phyloP scores from a whole-genome alignment of 331 rosid genomes.

The Rosa hybrid region DNA sequence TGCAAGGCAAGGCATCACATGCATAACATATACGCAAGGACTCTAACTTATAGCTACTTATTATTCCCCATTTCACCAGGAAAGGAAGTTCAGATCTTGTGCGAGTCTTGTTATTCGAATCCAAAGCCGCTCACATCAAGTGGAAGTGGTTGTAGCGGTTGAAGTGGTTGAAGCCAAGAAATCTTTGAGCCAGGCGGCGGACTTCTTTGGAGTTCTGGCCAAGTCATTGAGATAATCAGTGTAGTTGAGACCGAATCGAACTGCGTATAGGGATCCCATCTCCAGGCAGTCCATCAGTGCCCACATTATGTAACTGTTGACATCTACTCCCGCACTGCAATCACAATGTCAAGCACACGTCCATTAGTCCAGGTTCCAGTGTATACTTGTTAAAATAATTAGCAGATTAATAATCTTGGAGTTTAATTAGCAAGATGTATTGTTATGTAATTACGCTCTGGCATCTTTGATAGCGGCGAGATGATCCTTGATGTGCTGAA shows the following conservation, averaged over 20 bases:
- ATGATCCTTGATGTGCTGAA: conserved; percentile 11
- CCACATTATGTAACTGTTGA: conserved; percentile 14
- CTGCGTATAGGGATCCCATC: conserved; percentile 5
- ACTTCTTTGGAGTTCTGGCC: conserved; percentile 13
- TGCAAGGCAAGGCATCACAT: not conserved
- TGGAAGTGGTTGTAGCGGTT: not conserved
- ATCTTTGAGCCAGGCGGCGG: conserved; percentile 15
- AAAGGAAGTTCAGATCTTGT: not conserved
- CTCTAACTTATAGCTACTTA: not conserved
- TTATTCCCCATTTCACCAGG: not conserved
- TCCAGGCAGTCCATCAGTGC: conserved; percentile 17
- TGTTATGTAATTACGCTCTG: not conserved
- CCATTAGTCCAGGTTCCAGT: not conserved
- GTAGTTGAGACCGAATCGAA: conserved; percentile 5
- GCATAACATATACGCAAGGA: not conserved
- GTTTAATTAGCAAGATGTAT: not conserved
- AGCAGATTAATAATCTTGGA: not conserved
- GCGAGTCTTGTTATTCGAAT: not conserved
- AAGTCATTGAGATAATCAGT: conserved; percentile 18
- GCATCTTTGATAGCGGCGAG: conserved; percentile 2
- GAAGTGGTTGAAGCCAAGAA: conserved; percentile 3
- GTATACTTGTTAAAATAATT: not conserved
- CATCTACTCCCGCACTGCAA: conserved; percentile 7
- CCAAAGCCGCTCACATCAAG: not conserved
- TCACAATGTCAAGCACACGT: not conserved